Evolutionary conservation across 306 rosid genomes (phyloP), one percentile per base, ranked within the genome.

Genomic region (Vigna hirtella): DNA sequence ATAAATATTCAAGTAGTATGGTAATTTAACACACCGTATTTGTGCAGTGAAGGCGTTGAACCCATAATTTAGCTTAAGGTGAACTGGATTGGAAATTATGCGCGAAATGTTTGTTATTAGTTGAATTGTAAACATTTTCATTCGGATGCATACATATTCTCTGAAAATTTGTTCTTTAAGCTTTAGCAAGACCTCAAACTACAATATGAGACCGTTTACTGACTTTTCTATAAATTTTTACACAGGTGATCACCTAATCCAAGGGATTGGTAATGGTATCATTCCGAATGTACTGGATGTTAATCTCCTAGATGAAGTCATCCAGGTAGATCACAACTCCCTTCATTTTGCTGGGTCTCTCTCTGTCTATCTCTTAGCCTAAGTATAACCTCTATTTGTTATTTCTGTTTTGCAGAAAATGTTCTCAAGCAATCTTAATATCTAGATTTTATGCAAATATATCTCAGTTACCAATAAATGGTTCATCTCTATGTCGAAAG

Each of bases 181-280:
- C 61, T 30, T 43, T 67, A 30, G 34, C 52, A 40, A 53, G 65
- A 53, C 30, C 36, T 61, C 14, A 66, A 4, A 49, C 24, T 58
- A 9, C 70, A 15, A 55, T 2, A 3, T 80, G 17, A 13, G 72
- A 9, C 4, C 17, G 30, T 34, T 66, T 40, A 66, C 34, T 63
- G 64, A 73, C 67, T 68, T 20, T 9, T 72, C 15, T 53, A 16
- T 62, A 12, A 53, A 18, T 73, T 34, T 72, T 16, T 63, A 9
- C 38, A 40, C 66, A 90, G 97, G 96, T 38, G 84, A 61, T 79
- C 97, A 92, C 86, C 81, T 83, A 78, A 92, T 90, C 64, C 96
- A 92, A 83, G 96, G 97, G 80, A 86, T 92, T 32, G 97, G 93
- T 56, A 85, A 83, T 66, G 93, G 92, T 30, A 1, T 90, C n/a